Evolutionary conservation across 2,329 filamentous ascomycete species (phyloP).

Genomic region (Alternaria triticina): DNA sequence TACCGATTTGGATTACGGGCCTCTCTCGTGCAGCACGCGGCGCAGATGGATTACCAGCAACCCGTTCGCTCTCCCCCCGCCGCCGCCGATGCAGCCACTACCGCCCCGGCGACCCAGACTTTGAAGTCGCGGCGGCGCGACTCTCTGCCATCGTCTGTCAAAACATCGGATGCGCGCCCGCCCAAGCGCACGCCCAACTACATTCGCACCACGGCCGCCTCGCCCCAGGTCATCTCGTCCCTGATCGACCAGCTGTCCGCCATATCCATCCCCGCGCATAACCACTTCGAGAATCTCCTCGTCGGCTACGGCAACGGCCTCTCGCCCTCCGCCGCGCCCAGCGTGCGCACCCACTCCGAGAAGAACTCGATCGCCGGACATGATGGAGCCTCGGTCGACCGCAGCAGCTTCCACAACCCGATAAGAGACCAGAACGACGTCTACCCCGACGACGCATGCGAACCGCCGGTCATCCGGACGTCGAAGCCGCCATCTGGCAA

Average conservation of each 20-base stretch:
- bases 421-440: slow-evolving; percentile 57
- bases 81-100: neutral
- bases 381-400: slow-evolving; percentile 71
- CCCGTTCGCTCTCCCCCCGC: slow-evolving; percentile 3
- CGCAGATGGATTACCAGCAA: slow-evolving; percentile 10
- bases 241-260: slow-evolving; percentile 67
- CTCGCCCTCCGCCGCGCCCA: slow-evolving; percentile 30
- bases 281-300: slow-evolving; percentile 68
- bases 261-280: slow-evolving; percentile 68
- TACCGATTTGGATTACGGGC: slow-evolving; percentile 2
- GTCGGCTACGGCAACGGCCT: slow-evolving; percentile 39
- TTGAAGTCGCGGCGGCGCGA: slow-evolving; percentile 35
- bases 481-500: slow-evolving; percentile 80
- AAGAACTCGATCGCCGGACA: slow-evolving; percentile 25
- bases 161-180: slow-evolving; percentile 23
- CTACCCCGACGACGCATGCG: slow-evolving; percentile 63
- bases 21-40: slow-evolving; percentile 2
- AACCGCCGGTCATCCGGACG: slow-evolving; percentile 78
- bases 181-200: slow-evolving; percentile 43
- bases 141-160: slow-evolving; percentile 33
- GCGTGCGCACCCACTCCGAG: slow-evolving; percentile 32
- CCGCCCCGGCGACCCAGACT: slow-evolving; percentile 23
- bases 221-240: slow-evolving; percentile 72
- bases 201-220: slow-evolving; percentile 51
- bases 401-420: slow-evolving; percentile 67